Base-by-base conservation (phyloP, 805 yeast genomes). In the Wickerhamomyces kurtzmanii region DNA sequence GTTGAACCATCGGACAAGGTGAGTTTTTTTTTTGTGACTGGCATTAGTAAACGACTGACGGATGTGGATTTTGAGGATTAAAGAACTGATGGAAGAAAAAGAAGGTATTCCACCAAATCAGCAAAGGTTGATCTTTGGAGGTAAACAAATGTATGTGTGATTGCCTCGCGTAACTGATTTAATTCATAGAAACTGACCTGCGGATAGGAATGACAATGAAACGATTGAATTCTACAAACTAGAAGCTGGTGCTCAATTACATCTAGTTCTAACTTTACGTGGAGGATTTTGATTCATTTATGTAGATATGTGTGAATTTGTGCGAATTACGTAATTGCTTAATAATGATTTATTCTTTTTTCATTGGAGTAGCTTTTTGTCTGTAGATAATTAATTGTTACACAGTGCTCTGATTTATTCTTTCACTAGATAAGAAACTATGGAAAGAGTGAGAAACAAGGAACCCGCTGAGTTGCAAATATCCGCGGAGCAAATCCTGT, bases 51-150 rank as follows among this genome's bases (percentile, higher is more conserved):
- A 19, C 14, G 8, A 12, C 31, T 50, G 24, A 50, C 58, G 2
- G 52, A 48, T 5, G 52, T 47, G 40, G 69, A 62, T 83, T 33
- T 68, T 73, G 36, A 71, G 79, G 27, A 75, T 89, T 55, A 89
- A 89, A 55, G 96, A 89, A 50, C 71, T 80, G 49, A 73, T 89
- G 60, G 97, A 91, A 53, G 96, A 89, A 48, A 84, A 84, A 45
- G 97, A 89, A 52, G 98, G 97, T 2, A 89, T 89, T 31, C 96
- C 97, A 3, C 96, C 97, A 8, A 75, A 82, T 17, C 98, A 89
- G 57, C 98, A 91, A 56, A 72, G 95, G 41, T 72, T 89, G 39
- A 78, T 89, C 44, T 85, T 71, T 56, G 76, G 81, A 31, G 98
- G 98, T 13, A 82, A 84, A 41, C 96, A 89, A 59, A 69, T 89